phyloP scores from a whole-genome alignment of 2,329 filamentous ascomycete genomes.

The Penicillium sumatraense region DNA sequence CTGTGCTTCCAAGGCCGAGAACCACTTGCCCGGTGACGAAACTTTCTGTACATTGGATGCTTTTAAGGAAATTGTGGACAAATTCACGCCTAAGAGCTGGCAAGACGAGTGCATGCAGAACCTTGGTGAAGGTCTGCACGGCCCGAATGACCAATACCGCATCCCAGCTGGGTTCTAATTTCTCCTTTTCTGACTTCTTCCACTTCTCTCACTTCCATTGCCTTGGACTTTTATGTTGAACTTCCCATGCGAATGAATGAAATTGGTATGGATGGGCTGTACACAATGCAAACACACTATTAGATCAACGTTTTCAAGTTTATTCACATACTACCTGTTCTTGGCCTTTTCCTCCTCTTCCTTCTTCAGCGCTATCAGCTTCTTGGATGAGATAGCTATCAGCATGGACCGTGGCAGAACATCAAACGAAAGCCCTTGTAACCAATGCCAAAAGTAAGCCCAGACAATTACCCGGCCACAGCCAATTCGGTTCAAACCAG shows the following conservation, averaged over 20 bases:
- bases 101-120: constrained; percentile 64
- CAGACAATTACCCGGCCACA: constrained; percentile 35
- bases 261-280: constrained; percentile 9
- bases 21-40: constrained; percentile 84
- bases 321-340: constrained; percentile 12
- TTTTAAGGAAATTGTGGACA: constrained; percentile 91
- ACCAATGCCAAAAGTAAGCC: constrained; percentile 39
- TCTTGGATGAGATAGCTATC: constrained; percentile 15
- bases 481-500: constrained; percentile 40
- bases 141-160: constrained; percentile 44
- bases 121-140: constrained; percentile 59
- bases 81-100: constrained; percentile 85
- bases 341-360: constrained; percentile 13
- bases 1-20: constrained; percentile 70
- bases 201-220: constrained; percentile 1
- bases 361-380: constrained; percentile 16
- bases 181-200: constrained; percentile 1
- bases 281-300: constrained; percentile 7
- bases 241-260: constrained; percentile 9
- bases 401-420: constrained; percentile 21
- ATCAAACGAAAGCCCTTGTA: constrained; percentile 29
- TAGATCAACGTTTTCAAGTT: not conserved
- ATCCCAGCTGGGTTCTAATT: constrained; percentile 43
- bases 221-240: not conserved
- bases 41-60: constrained; percentile 89